Evolutionary conservation across 2,329 filamentous ascomycete genomes (phyloP), one percentile per base, ranked within the genome.

Genomic region (Cladosporium colombiae): DNA sequence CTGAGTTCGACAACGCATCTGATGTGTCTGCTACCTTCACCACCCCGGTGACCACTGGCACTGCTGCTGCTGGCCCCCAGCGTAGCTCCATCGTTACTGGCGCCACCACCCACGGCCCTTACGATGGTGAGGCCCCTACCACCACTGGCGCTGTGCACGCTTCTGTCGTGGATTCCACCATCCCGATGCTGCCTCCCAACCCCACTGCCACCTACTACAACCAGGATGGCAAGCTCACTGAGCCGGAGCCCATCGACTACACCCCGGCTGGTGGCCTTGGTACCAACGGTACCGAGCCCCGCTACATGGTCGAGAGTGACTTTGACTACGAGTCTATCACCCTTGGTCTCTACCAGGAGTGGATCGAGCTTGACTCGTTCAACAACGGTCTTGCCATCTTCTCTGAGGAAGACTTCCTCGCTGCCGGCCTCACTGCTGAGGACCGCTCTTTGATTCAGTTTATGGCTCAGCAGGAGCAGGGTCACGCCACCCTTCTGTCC

Each of bases 291-390:
- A 86, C 87, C 0, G 83, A 84, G 52, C 91, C 91, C 1, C 86
- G 92, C 1, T 94, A 94, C 77, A 87, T 89, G 67, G 88, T 91
- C 0, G 84, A 91, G 72, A 91, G 89, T 69, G 92, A 96, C 73
- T 95, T 93, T 74, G 92, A 95, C 77, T 95, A 89, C 75, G 84
- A 94, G 75, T 93, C 90, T 0, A 83, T 95, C 33, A 85, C 88
- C 0, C 81, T 95, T 14, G 90, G 85, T 14, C 81, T 94, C 0
- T 93, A 94, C 74, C 89, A 93, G 72, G 91, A 95, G 78, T 95
- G 87, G 85, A 92, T 94, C 63, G 91, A 95, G 78, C 83, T 95
- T 1, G 92, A 95, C 74, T 83, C 92, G 16, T 95, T 95, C 84
- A 88, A 91, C 76, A 88, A 90, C 74, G 91, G 89, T 16, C 83